Evolutionary conservation across 1,284 basidiomycete species (phyloP).

Genomic region (Sporisorium exsertum): DNA sequence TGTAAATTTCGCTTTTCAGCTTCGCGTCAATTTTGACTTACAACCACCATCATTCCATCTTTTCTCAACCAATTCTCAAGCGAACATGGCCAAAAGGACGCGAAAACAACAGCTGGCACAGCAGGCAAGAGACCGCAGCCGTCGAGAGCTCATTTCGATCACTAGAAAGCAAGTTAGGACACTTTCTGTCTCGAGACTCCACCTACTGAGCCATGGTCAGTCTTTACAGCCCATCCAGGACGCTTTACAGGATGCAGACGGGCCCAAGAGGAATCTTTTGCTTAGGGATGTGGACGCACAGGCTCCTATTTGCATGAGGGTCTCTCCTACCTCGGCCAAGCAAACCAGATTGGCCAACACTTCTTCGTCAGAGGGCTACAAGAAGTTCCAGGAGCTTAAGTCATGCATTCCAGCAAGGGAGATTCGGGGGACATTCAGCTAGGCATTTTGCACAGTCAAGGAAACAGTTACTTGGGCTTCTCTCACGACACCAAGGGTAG

Average conservation of each 20-base stretch:
- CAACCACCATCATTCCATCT: not conserved
- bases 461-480: not conserved
- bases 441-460: not conserved
- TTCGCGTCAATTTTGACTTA: not conserved
- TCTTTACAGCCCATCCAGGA: too few species aligned
- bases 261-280: too few species aligned
- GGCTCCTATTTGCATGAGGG: too few species aligned
- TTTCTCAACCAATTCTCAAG: not conserved
- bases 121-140: not conserved
- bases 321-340: too few species aligned
- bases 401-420: not conserved
- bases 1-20: not conserved
- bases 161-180: too few species aligned
- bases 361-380: too few species aligned
- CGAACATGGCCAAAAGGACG: too few species aligned
- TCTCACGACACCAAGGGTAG: not conserved
- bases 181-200: too few species aligned
- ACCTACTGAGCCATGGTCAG: too few species aligned
- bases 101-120: not conserved
- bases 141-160: not conserved
- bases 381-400: not conserved
- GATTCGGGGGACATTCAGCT: not conserved
- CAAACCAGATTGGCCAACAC: too few species aligned
- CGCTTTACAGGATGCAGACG: too few species aligned
- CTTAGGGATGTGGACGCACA: too few species aligned